phyloP scores from a whole-genome alignment of 495 filamentous ascomycete species.

The Trichoderma virens region DNA sequence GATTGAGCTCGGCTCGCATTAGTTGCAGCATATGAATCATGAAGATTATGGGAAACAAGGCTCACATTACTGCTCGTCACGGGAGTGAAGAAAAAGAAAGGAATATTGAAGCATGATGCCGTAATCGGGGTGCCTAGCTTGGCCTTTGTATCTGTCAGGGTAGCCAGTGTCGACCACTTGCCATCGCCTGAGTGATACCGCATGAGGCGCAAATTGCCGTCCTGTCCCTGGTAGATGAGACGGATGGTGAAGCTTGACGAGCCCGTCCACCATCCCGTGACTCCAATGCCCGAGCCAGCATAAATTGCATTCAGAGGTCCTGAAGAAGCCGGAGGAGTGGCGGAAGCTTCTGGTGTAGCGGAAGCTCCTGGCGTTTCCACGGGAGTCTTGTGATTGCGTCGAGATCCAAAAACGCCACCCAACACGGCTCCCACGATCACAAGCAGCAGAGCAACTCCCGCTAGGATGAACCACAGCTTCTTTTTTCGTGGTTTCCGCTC shows the following conservation, averaged over 20 bases:
- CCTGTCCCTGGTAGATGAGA: background rate
- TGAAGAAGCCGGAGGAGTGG: background rate
- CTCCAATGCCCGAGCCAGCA: background rate
- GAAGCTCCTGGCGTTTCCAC: background rate
- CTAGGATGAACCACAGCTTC: background rate
- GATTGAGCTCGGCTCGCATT: background rate
- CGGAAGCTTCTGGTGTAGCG: background rate
- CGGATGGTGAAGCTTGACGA: background rate
- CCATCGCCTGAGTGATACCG: background rate
- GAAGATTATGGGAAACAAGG: background rate
- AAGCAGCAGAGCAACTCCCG: background rate
- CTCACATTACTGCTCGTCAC: conserved; percentile 3
- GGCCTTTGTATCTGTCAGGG: background rate
- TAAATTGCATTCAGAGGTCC: background rate
- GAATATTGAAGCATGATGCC: background rate
- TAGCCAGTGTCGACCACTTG: background rate
- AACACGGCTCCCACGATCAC: background rate
- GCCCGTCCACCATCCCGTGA: background rate
- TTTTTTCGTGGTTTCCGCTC: background rate
- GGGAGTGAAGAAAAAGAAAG: background rate
- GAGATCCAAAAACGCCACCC: background rate
- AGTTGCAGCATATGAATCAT: background rate
- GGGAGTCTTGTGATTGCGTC: background rate
- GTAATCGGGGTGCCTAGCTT: background rate
- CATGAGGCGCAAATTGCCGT: background rate